phyloP scores from a whole-genome alignment of 805 yeast species.

The Cyberlindnera samutprakarnensis region DNA sequence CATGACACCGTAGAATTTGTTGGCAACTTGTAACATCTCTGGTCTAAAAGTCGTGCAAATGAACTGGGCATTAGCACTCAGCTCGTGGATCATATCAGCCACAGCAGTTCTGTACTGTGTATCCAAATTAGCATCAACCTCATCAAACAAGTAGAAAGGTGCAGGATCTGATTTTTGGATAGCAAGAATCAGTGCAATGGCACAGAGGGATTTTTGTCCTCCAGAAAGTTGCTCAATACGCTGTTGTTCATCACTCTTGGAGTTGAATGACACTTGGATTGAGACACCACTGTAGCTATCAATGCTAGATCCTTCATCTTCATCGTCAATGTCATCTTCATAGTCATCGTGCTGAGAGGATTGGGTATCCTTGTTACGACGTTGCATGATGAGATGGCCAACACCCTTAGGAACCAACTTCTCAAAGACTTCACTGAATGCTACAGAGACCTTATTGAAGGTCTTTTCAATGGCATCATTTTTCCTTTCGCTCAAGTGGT shows the following conservation, averaged over 20 bases:
- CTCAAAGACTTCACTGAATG: conserved; percentile 70
- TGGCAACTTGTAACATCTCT: conserved; percentile 84
- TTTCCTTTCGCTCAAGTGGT: conserved; percentile 66
- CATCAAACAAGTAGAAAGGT: conserved; percentile 93
- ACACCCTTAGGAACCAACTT: conserved; percentile 76
- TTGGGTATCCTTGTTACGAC: conserved; percentile 6
- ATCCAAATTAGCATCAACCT: conserved; percentile 93
- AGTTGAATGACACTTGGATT: conserved; percentile 83
- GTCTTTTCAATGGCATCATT: conserved; percentile 75
- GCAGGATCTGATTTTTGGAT: conserved; percentile 96
- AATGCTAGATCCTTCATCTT: conserved; percentile 13
- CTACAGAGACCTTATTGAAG: conserved; percentile 65
- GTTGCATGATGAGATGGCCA: conserved; percentile 63
- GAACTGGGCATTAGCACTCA: conserved; percentile 74
- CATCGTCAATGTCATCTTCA: conserved; percentile 17
- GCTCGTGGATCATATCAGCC: conserved; percentile 60
- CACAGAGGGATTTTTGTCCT: conserved; percentile 96
- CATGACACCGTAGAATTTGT: conserved; percentile 81
- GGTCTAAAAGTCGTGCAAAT: conserved; percentile 95
- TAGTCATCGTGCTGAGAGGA: conserved; percentile 19
- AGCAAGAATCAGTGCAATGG: conserved; percentile 87
- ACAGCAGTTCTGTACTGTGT: conserved; percentile 86
- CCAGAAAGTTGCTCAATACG: conserved; percentile 90
- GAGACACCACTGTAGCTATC: conserved; percentile 76
- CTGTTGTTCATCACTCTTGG: conserved; percentile 77